These are phyloP conservation scores for Penicillium thymicola DNA, from an alignment of 2,329 filamentous ascomycete genomes.

Conservation along the genomic window DNA sequence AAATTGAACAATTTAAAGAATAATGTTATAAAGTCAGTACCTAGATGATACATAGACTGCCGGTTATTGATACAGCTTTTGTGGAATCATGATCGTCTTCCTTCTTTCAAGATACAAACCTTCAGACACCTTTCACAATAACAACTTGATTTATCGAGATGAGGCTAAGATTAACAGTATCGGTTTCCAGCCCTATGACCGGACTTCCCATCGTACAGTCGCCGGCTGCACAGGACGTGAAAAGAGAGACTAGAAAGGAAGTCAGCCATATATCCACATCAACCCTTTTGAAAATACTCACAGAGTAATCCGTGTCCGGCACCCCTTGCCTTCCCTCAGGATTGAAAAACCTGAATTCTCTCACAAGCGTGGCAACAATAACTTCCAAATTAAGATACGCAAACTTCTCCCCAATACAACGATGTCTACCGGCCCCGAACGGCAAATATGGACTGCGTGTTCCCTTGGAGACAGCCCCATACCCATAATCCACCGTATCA, in stretches of 20 bases:
- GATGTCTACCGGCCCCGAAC: constrained; percentile 69
- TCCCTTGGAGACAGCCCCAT: constrained; percentile 59
- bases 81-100: background rate
- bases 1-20: too few species aligned
- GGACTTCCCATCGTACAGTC: constrained; percentile 22
- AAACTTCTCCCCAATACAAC: constrained; percentile 75
- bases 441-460: constrained; percentile 64
- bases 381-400: constrained; percentile 67
- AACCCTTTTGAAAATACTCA: constrained; percentile 27
- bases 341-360: constrained; percentile 60
- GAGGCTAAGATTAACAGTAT: background rate
- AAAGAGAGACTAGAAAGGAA: constrained; percentile 23
- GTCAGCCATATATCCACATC: background rate
- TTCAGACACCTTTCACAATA: background rate
- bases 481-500: constrained; percentile 61
- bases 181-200: background rate
- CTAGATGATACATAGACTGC: background rate
- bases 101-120: background rate
- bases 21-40: too few species aligned
- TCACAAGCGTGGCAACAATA: constrained; percentile 61
- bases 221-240: constrained; percentile 27
- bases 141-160: too few species aligned
- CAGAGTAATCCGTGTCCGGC: constrained; percentile 63
- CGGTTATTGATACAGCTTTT: background rate
- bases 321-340: constrained; percentile 55